Base-by-base conservation (phyloP, 2,329 filamentous ascomycete genomes). In the Cadophora sp. region DNA sequence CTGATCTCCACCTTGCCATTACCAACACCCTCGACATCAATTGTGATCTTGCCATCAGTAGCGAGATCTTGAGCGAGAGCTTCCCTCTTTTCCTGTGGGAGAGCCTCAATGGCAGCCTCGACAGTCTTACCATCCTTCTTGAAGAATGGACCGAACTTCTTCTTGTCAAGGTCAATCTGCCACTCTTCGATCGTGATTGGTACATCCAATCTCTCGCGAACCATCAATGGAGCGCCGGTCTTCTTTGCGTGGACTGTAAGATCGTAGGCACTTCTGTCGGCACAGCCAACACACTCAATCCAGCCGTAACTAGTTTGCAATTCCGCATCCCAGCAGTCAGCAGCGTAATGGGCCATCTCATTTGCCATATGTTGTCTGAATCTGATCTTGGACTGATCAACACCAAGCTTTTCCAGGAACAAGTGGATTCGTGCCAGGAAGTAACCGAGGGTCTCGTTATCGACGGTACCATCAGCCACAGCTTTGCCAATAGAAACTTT, bases 251-350 rank as follows among this genome's bases (percentile, higher is more conserved):
- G 96, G 11, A 97, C 94, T 43, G 88, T 91, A 78, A 98, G 80
- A 80, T 99, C 96, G 79, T 97, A 99, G 22, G 96, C 96, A 78
- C 92, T 97, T 75, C 96, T 89, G 79, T 97, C 95, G 68, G 96
- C 96, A 80, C 96, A 98, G 70, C 96, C 96, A 76, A 98, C 95
- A 79, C 95, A 98, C 83, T 99, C 96, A 70, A 98, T 92, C 96
- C 96, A 99, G 78, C 96, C 96, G 76, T 94, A 94, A 69, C 91
- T 94, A 66, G 93, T 98, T 70, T 91, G 84, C 64, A 99, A 83
- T 80, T 99, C 96, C 16, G 94, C 95, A 80, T 99, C 96, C 96
- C 96, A 98, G 83, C 96, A 99, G 83, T 99, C 96, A 65, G 90
- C 87, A 56, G 96, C 96, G 78, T 99, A 99, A 81, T 99, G 96